Percentiles rank a stretch among this genome's conserved stretches.
Evolutionary conservation across 805 yeast species (phyloP).

Genomic region (Komagataella populi): DNA sequence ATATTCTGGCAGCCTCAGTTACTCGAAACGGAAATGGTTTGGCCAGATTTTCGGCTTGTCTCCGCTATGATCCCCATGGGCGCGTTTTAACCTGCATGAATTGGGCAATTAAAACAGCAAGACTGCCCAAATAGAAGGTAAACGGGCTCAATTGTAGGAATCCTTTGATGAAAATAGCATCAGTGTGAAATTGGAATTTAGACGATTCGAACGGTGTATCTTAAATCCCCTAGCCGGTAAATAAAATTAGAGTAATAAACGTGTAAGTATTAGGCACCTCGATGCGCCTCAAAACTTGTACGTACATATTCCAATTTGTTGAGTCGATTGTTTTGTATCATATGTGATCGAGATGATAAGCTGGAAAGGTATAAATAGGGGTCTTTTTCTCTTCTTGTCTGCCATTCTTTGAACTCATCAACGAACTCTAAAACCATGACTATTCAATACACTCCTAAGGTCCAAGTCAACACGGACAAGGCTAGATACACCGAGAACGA

Average conservation of each 20-base stretch:
- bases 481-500: slow-evolving; percentile 34
- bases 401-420: background rate
- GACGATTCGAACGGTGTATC: background rate
- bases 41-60: background rate
- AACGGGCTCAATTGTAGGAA: background rate
- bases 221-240: too few species aligned
- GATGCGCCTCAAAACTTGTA: background rate
- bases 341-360: background rate
- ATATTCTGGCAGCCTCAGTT: background rate
- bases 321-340: background rate
- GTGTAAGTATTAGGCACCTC: background rate
- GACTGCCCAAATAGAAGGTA: background rate
- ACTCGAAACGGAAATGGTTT: background rate
- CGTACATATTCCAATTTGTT: background rate
- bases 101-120: background rate
- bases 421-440: slow-evolving; percentile 10
- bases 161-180: background rate
- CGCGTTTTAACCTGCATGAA: background rate
- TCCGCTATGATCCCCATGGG: background rate
- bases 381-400: background rate
- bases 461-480: slow-evolving; percentile 43
- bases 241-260: background rate
- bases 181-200: background rate
- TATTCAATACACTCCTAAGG: slow-evolving; percentile 21
- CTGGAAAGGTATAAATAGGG: background rate